A percentile compares a stretch with the other conserved stretches of the same genome.
phyloP scores from a whole-genome alignment of 2,329 filamentous ascomycete species.

The Cercospora berteroae region DNA sequence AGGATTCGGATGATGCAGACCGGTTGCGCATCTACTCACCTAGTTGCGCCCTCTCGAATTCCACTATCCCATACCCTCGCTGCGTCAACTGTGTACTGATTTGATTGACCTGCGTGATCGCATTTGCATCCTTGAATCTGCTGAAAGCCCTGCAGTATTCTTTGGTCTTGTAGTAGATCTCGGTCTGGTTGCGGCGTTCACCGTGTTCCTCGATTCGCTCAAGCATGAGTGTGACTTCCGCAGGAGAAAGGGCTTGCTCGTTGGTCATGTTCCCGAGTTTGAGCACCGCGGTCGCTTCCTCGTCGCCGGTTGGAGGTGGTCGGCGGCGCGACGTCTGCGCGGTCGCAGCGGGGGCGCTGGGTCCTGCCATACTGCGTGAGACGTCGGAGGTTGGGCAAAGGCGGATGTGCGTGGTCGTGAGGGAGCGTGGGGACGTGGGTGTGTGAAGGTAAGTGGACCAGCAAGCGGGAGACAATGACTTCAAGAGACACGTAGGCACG shows the following conservation, averaged over 20 bases:
- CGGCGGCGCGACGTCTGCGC: constrained; percentile 55
- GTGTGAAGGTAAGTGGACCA: background rate
- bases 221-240: constrained; percentile 87
- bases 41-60: constrained; percentile 90
- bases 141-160: constrained; percentile 80
- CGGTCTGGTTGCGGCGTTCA: constrained; percentile 55
- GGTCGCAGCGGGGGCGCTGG: constrained; percentile 20
- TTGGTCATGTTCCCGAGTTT: constrained; percentile 91
- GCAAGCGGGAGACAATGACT: background rate
- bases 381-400: background rate
- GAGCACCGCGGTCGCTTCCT: constrained; percentile 78
- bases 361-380: constrained; percentile 31
- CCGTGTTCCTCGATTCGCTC: constrained; percentile 64
- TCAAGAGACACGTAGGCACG: background rate
- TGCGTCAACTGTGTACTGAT: constrained; percentile 56
- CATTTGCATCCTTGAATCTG: constrained; percentile 91
- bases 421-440: background rate
- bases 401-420: background rate
- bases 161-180: constrained; percentile 46
- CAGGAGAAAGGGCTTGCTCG: constrained; percentile 86
- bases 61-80: constrained; percentile 45
- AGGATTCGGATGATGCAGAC: background rate
- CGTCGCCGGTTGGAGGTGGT: constrained; percentile 70
- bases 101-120: constrained; percentile 73
- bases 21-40: constrained; percentile 54